These are phyloP conservation scores for Astrocystis sublimbata DNA, from an alignment of 495 filamentous ascomycete species.

Conservation along the genomic window DNA sequence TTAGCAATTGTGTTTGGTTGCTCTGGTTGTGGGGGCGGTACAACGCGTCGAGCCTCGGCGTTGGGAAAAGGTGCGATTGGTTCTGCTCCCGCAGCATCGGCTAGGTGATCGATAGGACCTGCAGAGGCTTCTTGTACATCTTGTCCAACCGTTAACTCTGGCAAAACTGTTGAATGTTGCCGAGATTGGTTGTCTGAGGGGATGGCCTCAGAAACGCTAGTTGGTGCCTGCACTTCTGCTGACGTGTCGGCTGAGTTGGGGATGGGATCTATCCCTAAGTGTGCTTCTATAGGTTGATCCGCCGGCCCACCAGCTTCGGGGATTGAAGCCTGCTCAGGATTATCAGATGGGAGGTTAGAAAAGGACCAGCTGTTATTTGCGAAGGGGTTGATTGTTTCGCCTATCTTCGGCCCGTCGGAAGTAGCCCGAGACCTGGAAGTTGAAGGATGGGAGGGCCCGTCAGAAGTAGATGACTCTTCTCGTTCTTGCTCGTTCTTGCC, in stretches of 20 bases:
- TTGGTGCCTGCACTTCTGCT: not conserved
- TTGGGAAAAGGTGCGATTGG: not conserved
- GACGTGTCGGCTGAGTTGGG: not conserved
- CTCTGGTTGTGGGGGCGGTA: conserved; percentile 8
- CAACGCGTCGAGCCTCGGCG: conserved; percentile 1
- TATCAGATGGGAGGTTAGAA: conserved; percentile 28
- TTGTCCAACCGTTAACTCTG: not conserved
- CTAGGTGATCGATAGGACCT: not conserved
- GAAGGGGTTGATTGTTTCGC: conserved; percentile 39
- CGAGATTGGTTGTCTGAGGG: not conserved
- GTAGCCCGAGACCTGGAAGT: conserved; percentile 36
- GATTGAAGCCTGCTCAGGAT: not conserved
- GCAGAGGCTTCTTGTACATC: not conserved
- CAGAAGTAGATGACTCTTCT: not conserved
- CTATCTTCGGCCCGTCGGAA: conserved; percentile 48
- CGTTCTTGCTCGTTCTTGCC: not conserved
- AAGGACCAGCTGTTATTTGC: conserved; percentile 56
- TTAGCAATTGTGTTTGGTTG: conserved; percentile 38
- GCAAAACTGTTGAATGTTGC: not conserved
- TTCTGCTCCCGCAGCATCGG: not conserved
- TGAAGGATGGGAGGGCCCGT: conserved; percentile 1
- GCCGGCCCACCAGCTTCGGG: not conserved
- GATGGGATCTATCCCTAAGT: not conserved
- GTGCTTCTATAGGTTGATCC: not conserved
- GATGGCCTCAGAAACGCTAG: not conserved